Percentiles rank a stretch among this genome's conserved stretches.
These are phyloP conservation scores for Orychophragmus violaceus DNA, from an alignment of 345 rosid species.

Conservation along the genomic window DNA sequence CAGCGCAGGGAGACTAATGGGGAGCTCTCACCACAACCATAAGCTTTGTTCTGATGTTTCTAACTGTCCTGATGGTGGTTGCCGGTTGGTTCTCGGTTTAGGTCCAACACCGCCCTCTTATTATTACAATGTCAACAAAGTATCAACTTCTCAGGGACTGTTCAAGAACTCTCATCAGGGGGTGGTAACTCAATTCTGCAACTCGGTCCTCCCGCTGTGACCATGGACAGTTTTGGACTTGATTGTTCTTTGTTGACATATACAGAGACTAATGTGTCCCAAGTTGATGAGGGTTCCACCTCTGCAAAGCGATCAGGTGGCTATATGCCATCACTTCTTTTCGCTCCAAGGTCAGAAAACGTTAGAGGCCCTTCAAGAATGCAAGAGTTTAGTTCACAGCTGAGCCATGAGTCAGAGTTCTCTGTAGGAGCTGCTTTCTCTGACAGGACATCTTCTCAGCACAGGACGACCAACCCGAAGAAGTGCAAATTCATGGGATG, in stretches of 20 bases:
- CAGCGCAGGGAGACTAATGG: conserved; percentile 29
- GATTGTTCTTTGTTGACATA: conserved; percentile 48
- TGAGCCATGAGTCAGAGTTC: conserved; percentile 44
- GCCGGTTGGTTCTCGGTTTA: conserved; percentile 84
- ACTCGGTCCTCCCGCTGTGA: conserved; percentile 69
- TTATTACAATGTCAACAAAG: conserved; percentile 39
- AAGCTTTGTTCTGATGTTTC: conserved; percentile 40
- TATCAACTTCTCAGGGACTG: conserved; percentile 25
- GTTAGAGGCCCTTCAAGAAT: conserved; percentile 34
- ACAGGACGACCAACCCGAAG: conserved; percentile 45
- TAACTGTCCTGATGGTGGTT: conserved; percentile 58
- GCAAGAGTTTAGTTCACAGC: conserved; percentile 41
- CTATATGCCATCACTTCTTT: conserved; percentile 78
- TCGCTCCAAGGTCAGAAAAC: conserved; percentile 49
- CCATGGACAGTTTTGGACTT: conserved; percentile 35
- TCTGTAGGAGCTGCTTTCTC: conserved; percentile 48
- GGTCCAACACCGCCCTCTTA: conserved; percentile 75
- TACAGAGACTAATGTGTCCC: conserved; percentile 32
- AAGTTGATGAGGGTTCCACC: conserved; percentile 81
- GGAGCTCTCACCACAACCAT: conserved; percentile 29
- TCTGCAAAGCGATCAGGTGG: conserved; percentile 91
- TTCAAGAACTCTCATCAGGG: conserved; percentile 41
- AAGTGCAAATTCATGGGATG: conserved; percentile 77
- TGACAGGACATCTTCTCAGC: conserved; percentile 57
- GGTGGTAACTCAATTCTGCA: conserved; percentile 55